Conservation (phyloP, 176 grass and related monocot genomes). For the Oryza meridionalis region DNA sequence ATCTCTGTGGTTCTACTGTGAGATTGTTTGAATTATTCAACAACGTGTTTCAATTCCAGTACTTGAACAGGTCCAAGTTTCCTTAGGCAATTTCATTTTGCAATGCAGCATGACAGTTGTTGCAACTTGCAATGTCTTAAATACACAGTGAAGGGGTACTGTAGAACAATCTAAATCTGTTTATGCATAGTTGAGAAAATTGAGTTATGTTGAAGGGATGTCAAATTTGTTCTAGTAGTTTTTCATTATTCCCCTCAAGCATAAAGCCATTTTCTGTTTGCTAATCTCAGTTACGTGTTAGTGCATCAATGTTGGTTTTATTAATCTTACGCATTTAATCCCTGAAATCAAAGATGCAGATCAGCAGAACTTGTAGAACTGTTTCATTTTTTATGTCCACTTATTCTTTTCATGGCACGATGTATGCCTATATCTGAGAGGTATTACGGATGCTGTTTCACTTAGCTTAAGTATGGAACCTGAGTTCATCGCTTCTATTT, state of each 20-base stretch:
- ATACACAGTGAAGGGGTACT: not conserved
- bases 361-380: not conserved
- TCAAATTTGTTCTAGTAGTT: not conserved
- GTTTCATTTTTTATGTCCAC: not conserved
- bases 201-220: not conserved
- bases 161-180: not conserved
- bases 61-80: not conserved
- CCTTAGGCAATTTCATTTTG: not conserved
- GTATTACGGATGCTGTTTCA: not conserved
- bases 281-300: not conserved
- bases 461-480: not conserved
- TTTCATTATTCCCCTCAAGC: not conserved
- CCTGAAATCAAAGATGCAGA: not conserved
- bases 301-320: not conserved
- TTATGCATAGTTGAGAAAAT: not conserved
- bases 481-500: not conserved
- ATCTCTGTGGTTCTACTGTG: not conserved
- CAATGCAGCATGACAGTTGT: not conserved
- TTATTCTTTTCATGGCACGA: not conserved
- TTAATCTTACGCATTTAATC: constrained; percentile 5
- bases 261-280: not conserved
- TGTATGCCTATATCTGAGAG: constrained; percentile 1
- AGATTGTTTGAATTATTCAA: constrained; percentile 7
- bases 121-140: not conserved
- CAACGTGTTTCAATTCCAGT: not conserved